phyloP scores from a whole-genome alignment of 257 asterid genomes.

The Perilla frutescens region DNA sequence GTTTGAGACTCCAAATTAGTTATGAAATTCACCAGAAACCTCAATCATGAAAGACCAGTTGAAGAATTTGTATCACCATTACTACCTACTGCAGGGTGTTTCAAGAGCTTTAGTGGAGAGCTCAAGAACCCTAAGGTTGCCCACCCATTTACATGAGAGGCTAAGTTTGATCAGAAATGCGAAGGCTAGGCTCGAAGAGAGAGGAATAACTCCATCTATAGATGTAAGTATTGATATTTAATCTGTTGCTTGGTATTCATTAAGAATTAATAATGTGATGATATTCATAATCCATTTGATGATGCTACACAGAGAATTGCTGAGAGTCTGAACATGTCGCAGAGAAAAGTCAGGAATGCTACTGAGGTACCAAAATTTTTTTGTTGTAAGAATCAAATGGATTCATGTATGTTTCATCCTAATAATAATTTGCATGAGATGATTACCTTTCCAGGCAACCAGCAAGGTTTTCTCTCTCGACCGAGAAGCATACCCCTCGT shows the following conservation, averaged over 20 bases:
- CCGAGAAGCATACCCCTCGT: conserved; percentile 87
- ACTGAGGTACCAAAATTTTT: conserved; percentile 71
- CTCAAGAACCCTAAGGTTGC: conserved; percentile 85
- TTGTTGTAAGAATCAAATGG: conserved; percentile 1
- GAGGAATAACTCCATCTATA: conserved; percentile 82
- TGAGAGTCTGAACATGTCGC: conserved; percentile 81
- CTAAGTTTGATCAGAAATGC: conserved; percentile 83
- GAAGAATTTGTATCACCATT: conserved; percentile 4
- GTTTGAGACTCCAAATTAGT: too few relatives aligned
- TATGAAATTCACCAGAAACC: too few relatives aligned
- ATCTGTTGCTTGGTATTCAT: neutral
- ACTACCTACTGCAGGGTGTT: conserved; percentile 66
- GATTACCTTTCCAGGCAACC: conserved; percentile 60
- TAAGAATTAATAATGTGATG: neutral
- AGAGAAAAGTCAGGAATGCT: conserved; percentile 92
- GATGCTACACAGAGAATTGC: conserved; percentile 71
- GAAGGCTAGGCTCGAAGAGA: conserved; percentile 72
- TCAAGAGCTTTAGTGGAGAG: conserved; percentile 84
- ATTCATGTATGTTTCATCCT: conserved; percentile 16
- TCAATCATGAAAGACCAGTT: neutral
- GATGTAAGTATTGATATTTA: conserved; percentile 54
- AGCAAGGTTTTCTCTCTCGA: conserved; percentile 92
- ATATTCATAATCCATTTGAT: conserved; percentile 31
- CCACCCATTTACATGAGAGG: conserved; percentile 87
- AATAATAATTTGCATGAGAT: conserved; percentile 9